Evolutionary conservation across 768 basidiomycete genomes (phyloP).

Genomic region (Leccinum obscurum): DNA sequence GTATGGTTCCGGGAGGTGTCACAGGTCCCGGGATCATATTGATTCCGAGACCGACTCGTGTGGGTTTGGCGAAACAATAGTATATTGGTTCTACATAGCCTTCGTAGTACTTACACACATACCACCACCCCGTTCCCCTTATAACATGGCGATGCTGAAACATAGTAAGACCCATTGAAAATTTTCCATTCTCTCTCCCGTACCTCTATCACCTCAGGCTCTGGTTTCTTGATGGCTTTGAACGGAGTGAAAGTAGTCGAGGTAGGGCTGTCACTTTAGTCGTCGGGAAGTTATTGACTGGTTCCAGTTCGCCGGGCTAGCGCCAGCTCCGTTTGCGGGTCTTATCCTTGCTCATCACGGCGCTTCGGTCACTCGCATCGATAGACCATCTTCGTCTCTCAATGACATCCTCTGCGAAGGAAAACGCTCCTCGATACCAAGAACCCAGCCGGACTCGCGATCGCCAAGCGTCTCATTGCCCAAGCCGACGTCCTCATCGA

Average conservation of each 20-base stretch:
- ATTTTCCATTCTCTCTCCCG: not conserved
- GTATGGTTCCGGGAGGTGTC: too few relatives aligned
- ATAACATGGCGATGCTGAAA: constrained; percentile 12
- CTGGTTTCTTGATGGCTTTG: constrained; percentile 41
- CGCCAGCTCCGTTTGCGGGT: constrained; percentile 79
- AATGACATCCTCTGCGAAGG: constrained; percentile 62
- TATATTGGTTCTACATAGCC: not conserved
- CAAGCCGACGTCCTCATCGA: constrained; percentile 82
- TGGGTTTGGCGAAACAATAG: too few relatives aligned
- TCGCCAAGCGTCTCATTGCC: constrained; percentile 57
- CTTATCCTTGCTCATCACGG: constrained; percentile 79
- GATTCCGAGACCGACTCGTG: too few relatives aligned
- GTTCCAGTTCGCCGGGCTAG: constrained; percentile 74
- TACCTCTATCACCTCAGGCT: not conserved
- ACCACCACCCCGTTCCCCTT: not conserved
- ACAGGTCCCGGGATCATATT: too few relatives aligned
- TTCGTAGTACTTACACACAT: not conserved
- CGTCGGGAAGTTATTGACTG: not conserved
- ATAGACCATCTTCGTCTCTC: constrained; percentile 49
- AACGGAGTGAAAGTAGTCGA: constrained; percentile 52
- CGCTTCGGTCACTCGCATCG: constrained; percentile 73
- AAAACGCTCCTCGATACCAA: constrained; percentile 80
- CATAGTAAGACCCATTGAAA: constrained; percentile 4
- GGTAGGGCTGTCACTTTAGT: constrained; percentile 22
- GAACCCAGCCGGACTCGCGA: constrained; percentile 51